Base-by-base conservation (phyloP, 179 eudicot genomes). In the Camellia oleifera region DNA sequence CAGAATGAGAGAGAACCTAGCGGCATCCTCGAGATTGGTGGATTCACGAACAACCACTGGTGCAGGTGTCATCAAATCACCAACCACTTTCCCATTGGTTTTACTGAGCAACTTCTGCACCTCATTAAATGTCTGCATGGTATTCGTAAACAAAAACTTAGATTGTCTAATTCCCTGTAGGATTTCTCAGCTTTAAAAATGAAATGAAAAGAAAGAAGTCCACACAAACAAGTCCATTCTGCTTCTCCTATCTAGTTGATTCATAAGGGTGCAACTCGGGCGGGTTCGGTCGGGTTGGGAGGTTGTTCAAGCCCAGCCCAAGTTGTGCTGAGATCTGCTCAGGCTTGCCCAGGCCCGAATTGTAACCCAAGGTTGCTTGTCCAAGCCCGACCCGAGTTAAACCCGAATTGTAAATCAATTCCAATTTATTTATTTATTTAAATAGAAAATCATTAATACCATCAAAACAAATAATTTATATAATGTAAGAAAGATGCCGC, bases 1-100 rank as follows among this genome's bases (percentile, higher is more conserved):
- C 40, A 20, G 26, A 42, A 84, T 11, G 46, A 20, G 46, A 74
- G 70, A 74, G 70, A 79, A 92, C 99, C 97, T 91, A 44, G 97
- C 95, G 78, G 97, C 95, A 89, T 95, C 98, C 82, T 93, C 98
- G 77, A 95, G 92, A 88, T 95, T 95, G 72, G 97, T 95, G 32
- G 87, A 83, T 81, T 91, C 94, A 60, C 93, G 96, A 78, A 95
- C 95, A 60, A 91, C 95, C 44, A 91, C 65, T 48, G 98, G 99
- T 7, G 92, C 93, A 76, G 88, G 91, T 9, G 99, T 95, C 99
- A 95, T 95, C 88, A 93, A 82, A 85, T 95, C 98, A 63, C 92
- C 91, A 13, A 95, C 91, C 77, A 91, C 75, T 89, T 86, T 82
- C 57, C 97, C 98, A 56, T 90, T 88, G 73, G 98, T 91, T 91